Base-by-base conservation (phyloP, 768 basidiomycete genomes). In the Amyloporia xantha region DNA sequence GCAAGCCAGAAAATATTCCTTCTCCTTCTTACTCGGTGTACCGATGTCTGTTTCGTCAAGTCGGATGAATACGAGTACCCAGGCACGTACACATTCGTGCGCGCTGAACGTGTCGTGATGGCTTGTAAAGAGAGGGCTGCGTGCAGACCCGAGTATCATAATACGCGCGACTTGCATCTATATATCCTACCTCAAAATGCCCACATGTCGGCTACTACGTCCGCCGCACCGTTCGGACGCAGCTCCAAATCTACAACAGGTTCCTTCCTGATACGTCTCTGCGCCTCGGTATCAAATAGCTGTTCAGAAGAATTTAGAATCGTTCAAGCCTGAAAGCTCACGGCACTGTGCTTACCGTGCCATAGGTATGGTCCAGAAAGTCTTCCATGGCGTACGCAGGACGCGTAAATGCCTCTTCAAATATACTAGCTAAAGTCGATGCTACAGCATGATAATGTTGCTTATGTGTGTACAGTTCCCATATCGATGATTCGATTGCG, bases 351-450 rank as follows among this genome's bases (percentile, higher is more conserved):
- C 82, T 47, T 57, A 92, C 90, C 55, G 90, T 91, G 33, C 74
- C 77, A 59, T 91, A 92, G 2, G 88, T 87, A 62, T 98, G 95
- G 64, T 98, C 96, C 62, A 97, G 65, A 65, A 98, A 99, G 62
- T 98, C 95, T 56, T 98, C 95, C 80, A 96, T 79, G 12, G 80
- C 71, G 66, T 93, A 97, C 28, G 73, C 75, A 15, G 85, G 90
- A 61, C 95, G 97, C n/a, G 91, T 97, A 68, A 99, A 96, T 4
- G 87, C 84, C 62, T 94, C 92, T 11, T 75, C 75, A 57, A 96
- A 90, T 47, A 99, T 84, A 60, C 84, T 84, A 24, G 81, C 82
- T 40, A 98, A 65, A 0, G 90, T 90, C n/a, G 89, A 81, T n/a
- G 95, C 86, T 1, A 82, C 78, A 1, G 87, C 70, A 52, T 93